These are phyloP conservation scores for Periconia sp. DNA, from an alignment of 2,329 filamentous ascomycete genomes.

Conservation along the genomic window DNA sequence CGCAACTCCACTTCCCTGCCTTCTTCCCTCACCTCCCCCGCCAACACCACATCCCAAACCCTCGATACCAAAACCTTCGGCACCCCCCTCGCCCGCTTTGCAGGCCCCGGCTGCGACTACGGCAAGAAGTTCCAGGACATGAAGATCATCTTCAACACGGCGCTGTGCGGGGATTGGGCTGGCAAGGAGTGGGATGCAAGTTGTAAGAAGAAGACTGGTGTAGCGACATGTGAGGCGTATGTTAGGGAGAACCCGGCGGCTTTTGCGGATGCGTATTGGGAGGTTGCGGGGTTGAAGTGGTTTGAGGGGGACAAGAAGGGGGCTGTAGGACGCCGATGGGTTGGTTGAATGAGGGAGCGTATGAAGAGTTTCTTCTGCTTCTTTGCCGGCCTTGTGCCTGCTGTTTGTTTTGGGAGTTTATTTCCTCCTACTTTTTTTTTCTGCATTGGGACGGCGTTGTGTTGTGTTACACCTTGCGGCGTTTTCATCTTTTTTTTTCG, in stretches of 20 bases:
- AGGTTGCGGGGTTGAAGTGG: slow-evolving; percentile 34
- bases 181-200: slow-evolving; percentile 58
- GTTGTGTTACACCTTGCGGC: no score
- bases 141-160: slow-evolving; percentile 49
- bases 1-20: slow-evolving; percentile 22
- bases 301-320: slow-evolving; percentile 9
- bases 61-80: slow-evolving; percentile 24
- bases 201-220: slow-evolving; percentile 45
- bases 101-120: slow-evolving; percentile 52
- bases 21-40: slow-evolving; percentile 10
- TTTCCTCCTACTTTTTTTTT: no score
- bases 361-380: no score
- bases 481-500: no score
- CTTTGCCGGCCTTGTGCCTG: no score
- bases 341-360: no score
- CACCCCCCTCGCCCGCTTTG: slow-evolving; percentile 41
- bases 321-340: neutral
- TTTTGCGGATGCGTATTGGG: slow-evolving; percentile 39
- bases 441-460: no score
- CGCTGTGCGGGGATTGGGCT: slow-evolving; percentile 59
- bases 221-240: slow-evolving; percentile 45
- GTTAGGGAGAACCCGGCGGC: slow-evolving; percentile 32
- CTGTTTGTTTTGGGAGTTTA: no score
- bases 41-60: neutral
- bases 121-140: slow-evolving; percentile 28